Evolutionary conservation across 2,329 filamentous ascomycete genomes (phyloP).

Genomic region (Sclerotinia spermophila): DNA sequence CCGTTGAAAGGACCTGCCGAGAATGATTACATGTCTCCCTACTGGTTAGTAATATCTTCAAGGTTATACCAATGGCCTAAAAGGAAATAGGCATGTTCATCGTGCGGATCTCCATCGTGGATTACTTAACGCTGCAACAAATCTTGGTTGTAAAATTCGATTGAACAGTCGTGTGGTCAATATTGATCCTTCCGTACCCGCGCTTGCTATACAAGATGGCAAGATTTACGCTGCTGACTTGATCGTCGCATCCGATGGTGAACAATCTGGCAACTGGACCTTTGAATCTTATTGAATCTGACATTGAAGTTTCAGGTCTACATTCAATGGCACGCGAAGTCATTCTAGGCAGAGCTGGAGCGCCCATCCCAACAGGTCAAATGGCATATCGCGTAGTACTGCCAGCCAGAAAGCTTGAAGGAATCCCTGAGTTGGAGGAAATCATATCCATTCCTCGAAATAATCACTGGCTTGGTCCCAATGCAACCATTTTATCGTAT

Average conservation of each 20-base stretch:
- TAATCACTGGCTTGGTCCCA: conserved; percentile 42
- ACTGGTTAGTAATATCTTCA: background rate
- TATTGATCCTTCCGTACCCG: background rate
- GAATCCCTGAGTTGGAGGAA: conserved; percentile 41
- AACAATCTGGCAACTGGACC: background rate
- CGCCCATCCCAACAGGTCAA: conserved; percentile 40
- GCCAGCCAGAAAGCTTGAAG: conserved; percentile 40
- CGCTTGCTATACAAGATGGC: background rate
- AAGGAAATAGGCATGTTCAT: background rate
- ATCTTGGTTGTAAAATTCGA: background rate
- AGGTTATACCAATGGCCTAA: background rate
- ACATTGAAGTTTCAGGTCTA: background rate
- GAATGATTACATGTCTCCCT: conserved; percentile 17
- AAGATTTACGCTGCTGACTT: background rate
- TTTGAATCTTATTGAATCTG: background rate
- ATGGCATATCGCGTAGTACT: conserved; percentile 45
- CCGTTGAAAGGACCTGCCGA: conserved; percentile 24
- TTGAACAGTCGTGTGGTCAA: background rate
- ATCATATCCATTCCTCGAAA: conserved; percentile 41
- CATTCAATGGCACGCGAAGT: conserved; percentile 21
- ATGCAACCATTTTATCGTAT: conserved; percentile 27
- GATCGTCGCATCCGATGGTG: background rate
- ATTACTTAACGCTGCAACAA: background rate
- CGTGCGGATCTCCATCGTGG: background rate
- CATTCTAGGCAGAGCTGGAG: conserved; percentile 39